Evolutionary conservation across 2,329 filamentous ascomycete species (phyloP).

Genomic region (Aspergillus tamarii): DNA sequence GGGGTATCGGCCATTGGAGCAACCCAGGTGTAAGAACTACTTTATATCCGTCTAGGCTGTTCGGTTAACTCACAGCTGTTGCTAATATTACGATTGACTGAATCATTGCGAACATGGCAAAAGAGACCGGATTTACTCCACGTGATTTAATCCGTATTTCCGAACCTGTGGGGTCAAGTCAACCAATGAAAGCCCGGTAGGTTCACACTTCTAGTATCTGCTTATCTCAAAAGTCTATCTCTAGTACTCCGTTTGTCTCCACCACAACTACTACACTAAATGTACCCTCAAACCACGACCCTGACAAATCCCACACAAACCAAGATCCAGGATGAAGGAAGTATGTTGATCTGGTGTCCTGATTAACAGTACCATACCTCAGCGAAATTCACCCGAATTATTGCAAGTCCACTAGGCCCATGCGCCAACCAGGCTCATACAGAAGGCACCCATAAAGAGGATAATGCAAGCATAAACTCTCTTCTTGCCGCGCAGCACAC

Average conservation of each 20-base stretch:
- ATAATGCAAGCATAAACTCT: conserved; percentile 65
- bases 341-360: background rate
- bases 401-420: conserved; percentile 59
- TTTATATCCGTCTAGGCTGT: background rate
- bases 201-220: too few species aligned
- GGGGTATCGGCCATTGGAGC: background rate
- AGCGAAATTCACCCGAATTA: background rate
- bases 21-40: background rate
- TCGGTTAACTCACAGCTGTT: background rate
- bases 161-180: background rate
- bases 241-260: background rate
- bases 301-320: background rate
- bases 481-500: conserved; percentile 63
- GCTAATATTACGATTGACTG: background rate
- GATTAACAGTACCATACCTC: background rate
- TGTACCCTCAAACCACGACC: background rate
- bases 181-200: background rate
- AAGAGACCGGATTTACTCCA: background rate
- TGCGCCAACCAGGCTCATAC: conserved; percentile 74
- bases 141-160: background rate
- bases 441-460: conserved; percentile 65
- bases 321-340: background rate
- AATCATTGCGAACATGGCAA: too few species aligned
- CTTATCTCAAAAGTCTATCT: background rate
- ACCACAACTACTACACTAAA: background rate